These are phyloP conservation scores for Penicillium crystallinum DNA, from an alignment of 495 filamentous ascomycete species.

Conservation along the genomic window DNA sequence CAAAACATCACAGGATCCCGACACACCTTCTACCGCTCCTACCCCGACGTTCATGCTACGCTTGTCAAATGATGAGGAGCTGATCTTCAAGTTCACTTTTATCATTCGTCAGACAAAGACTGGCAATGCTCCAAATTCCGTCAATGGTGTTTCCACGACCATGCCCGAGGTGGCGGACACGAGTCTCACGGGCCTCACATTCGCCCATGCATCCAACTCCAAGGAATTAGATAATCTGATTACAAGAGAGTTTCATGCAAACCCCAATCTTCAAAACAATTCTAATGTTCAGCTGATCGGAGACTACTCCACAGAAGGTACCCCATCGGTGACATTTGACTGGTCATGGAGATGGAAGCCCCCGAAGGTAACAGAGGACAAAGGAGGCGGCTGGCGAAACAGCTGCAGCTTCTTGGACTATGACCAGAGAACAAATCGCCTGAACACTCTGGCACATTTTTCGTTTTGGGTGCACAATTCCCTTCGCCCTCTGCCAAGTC, in stretches of 20 bases:
- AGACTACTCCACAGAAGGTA: conserved; percentile 76
- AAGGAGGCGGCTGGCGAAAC: conserved; percentile 89
- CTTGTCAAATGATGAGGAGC: conserved; percentile 82
- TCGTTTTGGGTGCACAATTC: conserved; percentile 90
- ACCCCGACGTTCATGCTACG: conserved; percentile 78
- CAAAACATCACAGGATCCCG: conserved; percentile 62
- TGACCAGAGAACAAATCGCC: conserved; percentile 81
- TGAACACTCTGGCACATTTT: conserved; percentile 84
- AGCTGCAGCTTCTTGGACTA: conserved; percentile 96
- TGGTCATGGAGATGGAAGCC: conserved; percentile 98
- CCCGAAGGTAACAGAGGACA: conserved; percentile 76
- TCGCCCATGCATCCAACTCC: conserved; percentile 77
- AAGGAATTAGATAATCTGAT: conserved; percentile 90
- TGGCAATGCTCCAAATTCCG: conserved; percentile 35
- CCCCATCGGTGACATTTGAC: conserved; percentile 78
- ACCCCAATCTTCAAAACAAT: conserved; percentile 96
- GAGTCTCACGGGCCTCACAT: conserved; percentile 82
- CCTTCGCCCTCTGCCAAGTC: conserved; percentile 29
- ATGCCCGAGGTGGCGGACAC: conserved; percentile 57
- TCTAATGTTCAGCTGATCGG: conserved; percentile 90
- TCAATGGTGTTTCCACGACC: conserved; percentile 48
- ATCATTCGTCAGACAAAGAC: conserved; percentile 65
- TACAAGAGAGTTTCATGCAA: conserved; percentile 91
- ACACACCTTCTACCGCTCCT: conserved; percentile 49
- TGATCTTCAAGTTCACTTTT: conserved; percentile 89